Evolutionary conservation across 2,329 filamentous ascomycete species (phyloP).

Genomic region (Aspergillus hortae): DNA sequence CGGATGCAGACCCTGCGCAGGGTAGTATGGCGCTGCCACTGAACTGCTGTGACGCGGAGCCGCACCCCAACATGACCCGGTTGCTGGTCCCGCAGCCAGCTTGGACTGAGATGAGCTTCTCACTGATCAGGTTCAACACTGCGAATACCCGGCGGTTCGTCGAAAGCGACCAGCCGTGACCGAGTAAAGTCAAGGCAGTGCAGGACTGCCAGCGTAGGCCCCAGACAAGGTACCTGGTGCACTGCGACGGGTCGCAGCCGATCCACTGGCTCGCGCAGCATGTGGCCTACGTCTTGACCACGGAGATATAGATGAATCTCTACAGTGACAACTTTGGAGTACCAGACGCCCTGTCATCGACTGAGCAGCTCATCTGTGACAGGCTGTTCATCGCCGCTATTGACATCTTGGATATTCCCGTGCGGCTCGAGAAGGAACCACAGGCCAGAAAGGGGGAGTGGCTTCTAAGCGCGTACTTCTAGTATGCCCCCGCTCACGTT

Average conservation of each 20-base stretch:
- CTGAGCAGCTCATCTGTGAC: constrained; percentile 50
- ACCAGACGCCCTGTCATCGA: neutral
- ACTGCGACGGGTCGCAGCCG: constrained; percentile 42
- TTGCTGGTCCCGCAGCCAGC: constrained; percentile 41
- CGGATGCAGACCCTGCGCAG: constrained; percentile 21
- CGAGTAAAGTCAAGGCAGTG: constrained; percentile 32
- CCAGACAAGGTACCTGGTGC: constrained; percentile 46
- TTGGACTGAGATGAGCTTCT: constrained; percentile 47
- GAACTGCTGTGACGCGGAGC: constrained; percentile 44
- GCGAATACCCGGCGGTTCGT: constrained; percentile 28
- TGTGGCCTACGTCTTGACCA: constrained; percentile 64
- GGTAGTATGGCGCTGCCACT: constrained; percentile 32
- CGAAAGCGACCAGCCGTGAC: constrained; percentile 17
- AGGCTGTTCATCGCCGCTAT: constrained; percentile 64
- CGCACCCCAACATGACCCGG: constrained; percentile 40
- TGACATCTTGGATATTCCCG: constrained; percentile 58
- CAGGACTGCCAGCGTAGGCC: constrained; percentile 46
- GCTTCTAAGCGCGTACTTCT: constrained; percentile 16
- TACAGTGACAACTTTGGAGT: constrained; percentile 47
- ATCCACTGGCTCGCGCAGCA: constrained; percentile 64
- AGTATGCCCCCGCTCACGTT: constrained; percentile 16
- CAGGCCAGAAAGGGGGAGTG: constrained; percentile 15
- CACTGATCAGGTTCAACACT: constrained; percentile 47
- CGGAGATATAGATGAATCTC: constrained; percentile 69
- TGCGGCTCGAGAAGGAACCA: constrained; percentile 13